A percentile compares a stretch with the other conserved stretches of the same genome.
phyloP scores from a whole-genome alignment of 495 filamentous ascomycete genomes.

The Penicillium taxi region DNA sequence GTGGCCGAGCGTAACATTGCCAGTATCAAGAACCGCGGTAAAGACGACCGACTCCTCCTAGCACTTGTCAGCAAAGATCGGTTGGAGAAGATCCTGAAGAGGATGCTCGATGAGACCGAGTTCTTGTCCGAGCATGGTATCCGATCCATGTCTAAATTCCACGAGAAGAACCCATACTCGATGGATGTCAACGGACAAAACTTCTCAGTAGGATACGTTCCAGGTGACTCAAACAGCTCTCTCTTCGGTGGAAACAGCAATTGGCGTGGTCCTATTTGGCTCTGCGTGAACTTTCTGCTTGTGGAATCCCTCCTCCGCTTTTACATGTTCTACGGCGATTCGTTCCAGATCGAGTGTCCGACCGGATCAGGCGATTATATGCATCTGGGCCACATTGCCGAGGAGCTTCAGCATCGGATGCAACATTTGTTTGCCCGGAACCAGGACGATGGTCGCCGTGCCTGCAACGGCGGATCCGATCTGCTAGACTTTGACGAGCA shows the following conservation, averaged over 20 bases:
- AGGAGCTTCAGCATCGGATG: constrained; percentile 90
- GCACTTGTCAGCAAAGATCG: constrained; percentile 86
- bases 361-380: constrained; percentile 90
- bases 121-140: constrained; percentile 88
- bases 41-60: constrained; percentile 76
- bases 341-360: constrained; percentile 84
- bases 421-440: constrained; percentile 82
- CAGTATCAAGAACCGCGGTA: constrained; percentile 78
- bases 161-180: constrained; percentile 80
- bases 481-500: constrained; percentile 81
- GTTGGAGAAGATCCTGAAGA: constrained; percentile 71
- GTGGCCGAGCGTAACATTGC: constrained; percentile 88
- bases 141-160: constrained; percentile 85
- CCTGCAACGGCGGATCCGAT: constrained; percentile 75
- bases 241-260: constrained; percentile 97
- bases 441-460: constrained; percentile 77
- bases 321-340: constrained; percentile 89
- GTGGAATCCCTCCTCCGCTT: constrained; percentile 88
- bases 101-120: constrained; percentile 91
- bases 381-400: constrained; percentile 93
- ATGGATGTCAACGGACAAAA: constrained; percentile 94
- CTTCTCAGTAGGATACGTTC: constrained; percentile 83
- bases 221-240: constrained; percentile 88
- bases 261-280: constrained; percentile 91
- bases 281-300: constrained; percentile 91